Conservation (phyloP, 352 stramenopile genomes). For the Phytopythium litorale region DNA sequence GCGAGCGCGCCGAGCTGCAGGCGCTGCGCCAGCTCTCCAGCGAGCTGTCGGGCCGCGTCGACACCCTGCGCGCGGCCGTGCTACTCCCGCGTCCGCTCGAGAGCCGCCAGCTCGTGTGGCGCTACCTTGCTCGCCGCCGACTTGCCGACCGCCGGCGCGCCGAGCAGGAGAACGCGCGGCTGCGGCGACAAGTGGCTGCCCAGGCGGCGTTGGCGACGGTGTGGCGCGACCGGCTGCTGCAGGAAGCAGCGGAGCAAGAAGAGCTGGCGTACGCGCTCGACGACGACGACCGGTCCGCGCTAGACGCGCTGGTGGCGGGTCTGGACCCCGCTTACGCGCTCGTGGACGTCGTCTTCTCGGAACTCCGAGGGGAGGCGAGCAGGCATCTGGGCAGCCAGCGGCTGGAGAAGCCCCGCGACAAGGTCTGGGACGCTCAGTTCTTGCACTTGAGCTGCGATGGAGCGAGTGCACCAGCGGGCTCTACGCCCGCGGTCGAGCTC, state of each 20-base stretch:
- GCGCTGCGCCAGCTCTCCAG: constrained; percentile 17
- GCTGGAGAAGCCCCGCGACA: not conserved
- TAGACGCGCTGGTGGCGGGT: constrained; percentile 19
- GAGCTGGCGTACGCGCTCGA: constrained; percentile 14
- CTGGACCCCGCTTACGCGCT: constrained; percentile 18
- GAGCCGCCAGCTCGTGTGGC: constrained; percentile 14
- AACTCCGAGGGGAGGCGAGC: constrained; percentile 9
- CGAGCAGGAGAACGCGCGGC: constrained; percentile 17
- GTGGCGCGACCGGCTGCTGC: constrained; percentile 5
- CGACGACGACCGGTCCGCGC: constrained; percentile 15
- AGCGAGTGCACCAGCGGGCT: not conserved
- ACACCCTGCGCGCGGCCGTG: constrained; percentile 7
- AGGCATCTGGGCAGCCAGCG: not conserved
- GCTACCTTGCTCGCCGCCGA: constrained; percentile 21
- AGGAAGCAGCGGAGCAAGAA: not conserved
- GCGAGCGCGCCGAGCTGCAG: constrained; percentile 25
- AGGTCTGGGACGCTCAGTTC: constrained; percentile 4
- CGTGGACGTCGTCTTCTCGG: constrained; percentile 19
- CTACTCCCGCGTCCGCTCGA: not conserved
- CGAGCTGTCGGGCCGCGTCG: constrained; percentile 16
- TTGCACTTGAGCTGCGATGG: not conserved
- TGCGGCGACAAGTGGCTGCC: constrained; percentile 13
- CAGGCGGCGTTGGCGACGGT: constrained; percentile 5
- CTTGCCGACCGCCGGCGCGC: constrained; percentile 14
- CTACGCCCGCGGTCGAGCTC: constrained; percentile 10